phyloP scores from a whole-genome alignment of 2,329 filamentous ascomycete species.

The Parafenestella ontariensis region DNA sequence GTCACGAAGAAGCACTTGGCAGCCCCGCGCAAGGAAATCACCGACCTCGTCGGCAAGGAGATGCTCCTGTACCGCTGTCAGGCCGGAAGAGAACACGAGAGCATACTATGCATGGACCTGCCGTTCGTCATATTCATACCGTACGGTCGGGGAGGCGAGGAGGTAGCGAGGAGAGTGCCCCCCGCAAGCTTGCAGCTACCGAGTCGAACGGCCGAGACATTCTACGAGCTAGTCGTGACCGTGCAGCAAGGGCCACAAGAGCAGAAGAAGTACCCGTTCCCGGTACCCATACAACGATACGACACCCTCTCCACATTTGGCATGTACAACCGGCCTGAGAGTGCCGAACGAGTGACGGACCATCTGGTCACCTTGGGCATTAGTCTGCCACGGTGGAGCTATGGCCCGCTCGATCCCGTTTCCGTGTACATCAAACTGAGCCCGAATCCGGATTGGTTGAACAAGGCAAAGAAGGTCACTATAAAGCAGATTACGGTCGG shows the following conservation, averaged over 20 bases:
- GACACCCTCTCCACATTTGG: constrained; percentile 98
- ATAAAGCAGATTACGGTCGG: constrained; percentile 92
- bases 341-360: constrained; percentile 83
- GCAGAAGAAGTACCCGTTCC: constrained; percentile 90
- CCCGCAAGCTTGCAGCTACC: constrained; percentile 90
- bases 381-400: constrained; percentile 93
- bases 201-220: constrained; percentile 94
- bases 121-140: constrained; percentile 98
- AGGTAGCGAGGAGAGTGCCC: constrained; percentile 86
- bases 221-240: constrained; percentile 93
- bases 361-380: constrained; percentile 92
- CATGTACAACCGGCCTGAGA: constrained; percentile 98
- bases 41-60: constrained; percentile 94
- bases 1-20: constrained; percentile 90
- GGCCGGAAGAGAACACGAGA: constrained; percentile 83
- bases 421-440: constrained; percentile 94
- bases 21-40: constrained; percentile 86
- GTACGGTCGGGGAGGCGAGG: constrained; percentile 88
- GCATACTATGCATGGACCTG: constrained; percentile 92
- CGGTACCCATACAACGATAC: constrained; percentile 89
- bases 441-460: constrained; percentile 90
- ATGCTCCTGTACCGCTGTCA: constrained; percentile 88
- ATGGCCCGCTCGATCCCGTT: constrained; percentile 92
- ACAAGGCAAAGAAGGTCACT: constrained; percentile 87
- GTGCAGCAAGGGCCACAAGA: constrained; percentile 88